These are phyloP conservation scores for Volutella citrinella DNA, from an alignment of 2,329 filamentous ascomycete genomes.

Conservation along the genomic window DNA sequence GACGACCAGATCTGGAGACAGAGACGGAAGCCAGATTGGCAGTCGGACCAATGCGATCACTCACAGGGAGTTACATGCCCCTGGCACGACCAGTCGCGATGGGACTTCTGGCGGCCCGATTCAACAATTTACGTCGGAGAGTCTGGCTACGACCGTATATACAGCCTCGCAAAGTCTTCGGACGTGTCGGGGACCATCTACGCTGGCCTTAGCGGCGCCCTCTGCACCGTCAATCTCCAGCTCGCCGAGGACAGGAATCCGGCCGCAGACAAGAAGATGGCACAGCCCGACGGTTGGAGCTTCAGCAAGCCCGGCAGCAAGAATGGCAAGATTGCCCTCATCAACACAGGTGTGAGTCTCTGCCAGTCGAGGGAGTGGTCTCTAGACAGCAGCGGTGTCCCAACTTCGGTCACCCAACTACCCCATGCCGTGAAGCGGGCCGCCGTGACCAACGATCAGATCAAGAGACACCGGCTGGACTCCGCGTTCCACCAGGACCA, in stretches of 20 bases:
- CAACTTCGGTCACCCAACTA: constrained; percentile 15
- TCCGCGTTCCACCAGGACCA: constrained; percentile 17
- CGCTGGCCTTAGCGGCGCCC: constrained; percentile 45
- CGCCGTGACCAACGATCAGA: background rate
- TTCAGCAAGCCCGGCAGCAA: constrained; percentile 15
- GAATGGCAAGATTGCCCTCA: constrained; percentile 21
- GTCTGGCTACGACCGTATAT: constrained; percentile 33
- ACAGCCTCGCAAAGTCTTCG: constrained; percentile 46
- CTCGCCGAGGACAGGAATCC: constrained; percentile 28
- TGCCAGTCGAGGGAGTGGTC: constrained; percentile 20
- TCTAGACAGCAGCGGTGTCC: constrained; percentile 19
- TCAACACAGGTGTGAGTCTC: constrained; percentile 31
- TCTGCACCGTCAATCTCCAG: constrained; percentile 41
- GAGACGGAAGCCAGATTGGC: constrained; percentile 11
- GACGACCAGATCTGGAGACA: constrained; percentile 9
- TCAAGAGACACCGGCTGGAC: constrained; percentile 18
- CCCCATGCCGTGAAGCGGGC: background rate
- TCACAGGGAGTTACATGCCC: constrained; percentile 33
- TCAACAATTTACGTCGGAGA: constrained; percentile 43
- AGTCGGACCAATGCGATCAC: constrained; percentile 32
- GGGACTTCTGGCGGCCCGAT: constrained; percentile 47
- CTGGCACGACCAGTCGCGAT: constrained; percentile 46
- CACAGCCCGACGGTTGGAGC: constrained; percentile 26
- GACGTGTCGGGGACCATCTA: constrained; percentile 48
- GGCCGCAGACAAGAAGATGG: background rate